phyloP scores from a whole-genome alignment of 2,329 filamentous ascomycete species.

The Dryadomyces quercivorus region DNA sequence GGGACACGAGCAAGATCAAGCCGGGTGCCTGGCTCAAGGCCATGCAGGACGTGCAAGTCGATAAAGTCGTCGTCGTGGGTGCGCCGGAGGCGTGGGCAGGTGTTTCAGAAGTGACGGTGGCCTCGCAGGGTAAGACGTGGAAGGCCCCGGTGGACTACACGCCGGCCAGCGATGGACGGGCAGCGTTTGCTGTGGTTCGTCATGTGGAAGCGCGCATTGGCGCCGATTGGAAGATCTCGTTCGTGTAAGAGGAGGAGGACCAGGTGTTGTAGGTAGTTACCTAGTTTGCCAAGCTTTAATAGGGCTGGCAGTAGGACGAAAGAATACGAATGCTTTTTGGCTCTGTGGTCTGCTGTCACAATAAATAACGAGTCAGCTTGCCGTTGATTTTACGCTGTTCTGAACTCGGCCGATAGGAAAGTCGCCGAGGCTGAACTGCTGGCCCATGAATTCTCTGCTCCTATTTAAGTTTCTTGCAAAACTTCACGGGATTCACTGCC shows the following conservation, averaged over 20 bases:
- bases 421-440: too few relatives aligned
- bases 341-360: too few relatives aligned
- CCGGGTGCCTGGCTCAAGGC: constrained; percentile 63
- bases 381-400: too few relatives aligned
- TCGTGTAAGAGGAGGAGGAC: constrained; percentile 16
- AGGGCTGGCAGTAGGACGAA: neutral
- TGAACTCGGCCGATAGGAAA: too few relatives aligned
- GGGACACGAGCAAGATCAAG: constrained; percentile 39
- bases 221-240: constrained; percentile 36
- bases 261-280: neutral
- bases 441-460: too few relatives aligned
- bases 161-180: constrained; percentile 31
- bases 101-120: constrained; percentile 45
- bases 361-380: too few relatives aligned
- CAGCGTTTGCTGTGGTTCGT: constrained; percentile 40
- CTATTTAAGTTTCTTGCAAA: too few relatives aligned
- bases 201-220: constrained; percentile 39
- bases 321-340: neutral
- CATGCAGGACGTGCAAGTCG: constrained; percentile 67
- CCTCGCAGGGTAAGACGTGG: constrained; percentile 39
- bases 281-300: neutral
- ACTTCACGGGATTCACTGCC: too few relatives aligned
- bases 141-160: constrained; percentile 50
- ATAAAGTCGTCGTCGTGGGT: constrained; percentile 75
- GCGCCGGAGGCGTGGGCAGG: constrained; percentile 61